Conservation (phyloP, 2,329 filamentous ascomycete species). For the Xylariaceae sp. region DNA sequence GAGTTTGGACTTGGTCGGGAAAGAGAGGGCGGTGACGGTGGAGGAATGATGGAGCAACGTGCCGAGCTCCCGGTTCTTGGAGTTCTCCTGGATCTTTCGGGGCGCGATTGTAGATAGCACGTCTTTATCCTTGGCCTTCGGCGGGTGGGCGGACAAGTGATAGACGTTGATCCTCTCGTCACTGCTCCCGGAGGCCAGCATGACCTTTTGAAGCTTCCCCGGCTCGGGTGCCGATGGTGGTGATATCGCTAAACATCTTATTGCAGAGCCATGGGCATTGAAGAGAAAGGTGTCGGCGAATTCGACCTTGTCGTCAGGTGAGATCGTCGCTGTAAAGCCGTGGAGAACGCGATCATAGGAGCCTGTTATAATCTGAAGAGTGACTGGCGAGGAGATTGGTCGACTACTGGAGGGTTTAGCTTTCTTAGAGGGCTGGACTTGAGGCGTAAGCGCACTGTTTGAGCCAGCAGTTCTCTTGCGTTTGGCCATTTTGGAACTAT, state of each 20-base stretch:
- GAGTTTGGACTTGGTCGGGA: conserved; percentile 82
- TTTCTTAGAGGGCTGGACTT: conserved; percentile 20
- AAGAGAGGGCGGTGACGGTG: conserved; percentile 71
- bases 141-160: conserved; percentile 69
- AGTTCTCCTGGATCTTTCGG: conserved; percentile 74
- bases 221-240: conserved; percentile 58
- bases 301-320: conserved; percentile 43
- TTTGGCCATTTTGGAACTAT: conserved; percentile 37
- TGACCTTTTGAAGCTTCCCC: conserved; percentile 70
- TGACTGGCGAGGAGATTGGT: conserved; percentile 35
- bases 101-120: conserved; percentile 63
- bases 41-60: conserved; percentile 81
- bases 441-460: conserved; percentile 7
- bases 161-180: conserved; percentile 96
- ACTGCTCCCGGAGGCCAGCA: conserved; percentile 84
- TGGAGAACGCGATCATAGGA: conserved; percentile 94
- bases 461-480: conserved; percentile 41
- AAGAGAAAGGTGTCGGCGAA: conserved; percentile 95
- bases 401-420: conserved; percentile 22
- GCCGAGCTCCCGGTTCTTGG: conserved; percentile 82
- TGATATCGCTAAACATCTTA: conserved; percentile 83
- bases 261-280: conserved; percentile 84
- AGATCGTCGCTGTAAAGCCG: conserved; percentile 74
- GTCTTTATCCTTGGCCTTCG: conserved; percentile 49
- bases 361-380: conserved; percentile 85